Evolutionary conservation across 1,284 basidiomycete genomes (phyloP).

Genomic region (Pseudozyma sp.): DNA sequence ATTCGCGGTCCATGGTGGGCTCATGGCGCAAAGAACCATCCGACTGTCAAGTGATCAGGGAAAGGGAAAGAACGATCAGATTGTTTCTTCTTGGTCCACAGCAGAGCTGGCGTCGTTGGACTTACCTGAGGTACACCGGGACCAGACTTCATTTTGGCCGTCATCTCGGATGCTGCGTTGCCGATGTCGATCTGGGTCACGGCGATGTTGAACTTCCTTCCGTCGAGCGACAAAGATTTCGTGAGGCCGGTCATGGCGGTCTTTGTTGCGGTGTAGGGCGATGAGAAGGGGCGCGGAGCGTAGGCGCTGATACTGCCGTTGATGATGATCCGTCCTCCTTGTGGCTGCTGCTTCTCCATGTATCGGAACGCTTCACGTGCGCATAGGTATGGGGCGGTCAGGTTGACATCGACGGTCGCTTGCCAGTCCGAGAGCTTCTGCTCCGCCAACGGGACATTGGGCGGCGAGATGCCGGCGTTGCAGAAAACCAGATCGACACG

Average conservation of each 20-base stretch:
- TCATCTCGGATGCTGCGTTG: constrained; percentile 59
- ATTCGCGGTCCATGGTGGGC: constrained; percentile 53
- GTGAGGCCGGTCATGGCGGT: constrained; percentile 55
- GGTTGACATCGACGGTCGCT: constrained; percentile 54
- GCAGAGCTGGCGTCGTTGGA: no score
- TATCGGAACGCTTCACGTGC: constrained; percentile 56
- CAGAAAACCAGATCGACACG: constrained; percentile 55
- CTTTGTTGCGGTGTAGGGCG: constrained; percentile 57
- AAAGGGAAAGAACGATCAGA: neutral
- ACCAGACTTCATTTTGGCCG: constrained; percentile 46
- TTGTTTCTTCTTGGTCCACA: neutral
- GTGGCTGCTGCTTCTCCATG: constrained; percentile 50
- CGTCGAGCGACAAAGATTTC: constrained; percentile 56
- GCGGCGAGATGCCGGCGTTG: constrained; percentile 58
- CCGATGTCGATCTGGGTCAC: constrained; percentile 60
- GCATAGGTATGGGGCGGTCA: constrained; percentile 57
- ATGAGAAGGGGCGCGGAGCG: constrained; percentile 45
- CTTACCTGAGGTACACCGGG: constrained; percentile 49
- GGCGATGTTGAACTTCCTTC: constrained; percentile 51
- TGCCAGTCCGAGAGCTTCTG: constrained; percentile 55
- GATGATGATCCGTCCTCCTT: constrained; percentile 59
- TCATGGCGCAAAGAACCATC: constrained; percentile 52
- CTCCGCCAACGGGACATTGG: constrained; percentile 47
- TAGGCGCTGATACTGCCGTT: constrained; percentile 58
- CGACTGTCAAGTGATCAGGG: constrained; percentile 14